Base-by-base conservation (phyloP, 1,139 yeast species). In the Yamadazyma taylorii region DNA sequence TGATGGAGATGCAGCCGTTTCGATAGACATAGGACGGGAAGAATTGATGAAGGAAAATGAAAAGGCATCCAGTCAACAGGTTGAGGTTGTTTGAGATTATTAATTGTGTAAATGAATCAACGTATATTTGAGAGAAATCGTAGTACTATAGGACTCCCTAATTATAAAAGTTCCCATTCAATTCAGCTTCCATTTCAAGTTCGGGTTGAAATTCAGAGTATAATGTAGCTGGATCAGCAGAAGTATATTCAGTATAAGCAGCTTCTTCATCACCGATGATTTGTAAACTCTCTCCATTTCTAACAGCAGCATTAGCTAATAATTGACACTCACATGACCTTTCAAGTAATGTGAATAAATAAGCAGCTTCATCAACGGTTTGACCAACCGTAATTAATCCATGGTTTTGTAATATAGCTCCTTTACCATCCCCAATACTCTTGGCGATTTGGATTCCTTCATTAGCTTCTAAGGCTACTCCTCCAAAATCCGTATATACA, bases 321-420 rank as follows among this genome's bases (percentile, higher is more conserved):
- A 85, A 61, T 59, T 85, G 94, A n/a, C 78, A 77, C 51, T 84
- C 76, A 56, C 95, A 85, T 8, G 78, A 60, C 52, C 76, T 75
- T 55, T 85, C 95, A 76, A 81, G 65, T 43, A 83, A 64, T 0
- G 81, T 73, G 58, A 79, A 85, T 42, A 84, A 59, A 52, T 79
- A 81, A 3, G 92, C 92, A 3, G 95, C 95, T 62, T 85, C 95
- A 53, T 85, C 95, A 9, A 85, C 86, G 1, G 90, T 85, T 24
- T 63, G 47, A 8, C 95, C 95, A 3, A 82, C 86, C 1, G 95
- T 85, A 47, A 86, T 60, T 29, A 85, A 69, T 11, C 95, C 95
- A 55, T 86, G 95, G 61, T 85, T 86, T 54, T 79, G 85, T 49
- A 86, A 69, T 47, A 86, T 81, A 19, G 81, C 74, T 4, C 77